Percentiles rank a stretch among this genome's conserved stretches.
These are phyloP conservation scores for Gonapodya sp. DNA, from an alignment of 192 early-diverging fungal genomes.

Conservation along the genomic window DNA sequence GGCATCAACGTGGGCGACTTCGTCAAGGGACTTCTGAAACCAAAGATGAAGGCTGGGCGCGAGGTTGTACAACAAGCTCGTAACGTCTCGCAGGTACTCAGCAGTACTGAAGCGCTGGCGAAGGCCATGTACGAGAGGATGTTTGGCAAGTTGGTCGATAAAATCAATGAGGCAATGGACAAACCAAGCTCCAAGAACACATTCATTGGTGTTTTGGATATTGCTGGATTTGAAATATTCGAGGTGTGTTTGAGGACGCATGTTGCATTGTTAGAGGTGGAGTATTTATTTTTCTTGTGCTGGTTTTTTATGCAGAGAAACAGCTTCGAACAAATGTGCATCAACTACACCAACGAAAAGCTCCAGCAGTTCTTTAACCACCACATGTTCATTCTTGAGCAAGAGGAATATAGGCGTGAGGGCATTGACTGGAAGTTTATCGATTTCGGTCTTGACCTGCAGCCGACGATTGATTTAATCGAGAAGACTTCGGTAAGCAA, in stretches of 20 bases:
- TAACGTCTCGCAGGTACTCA: conserved; percentile 73
- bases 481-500: conserved; percentile 81
- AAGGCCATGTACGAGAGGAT: conserved; percentile 90
- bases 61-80: conserved; percentile 92
- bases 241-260: conserved; percentile 43
- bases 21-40: conserved; percentile 73
- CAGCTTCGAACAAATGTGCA: conserved; percentile 97
- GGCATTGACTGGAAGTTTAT: conserved; percentile 98
- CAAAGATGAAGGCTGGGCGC: conserved; percentile 86
- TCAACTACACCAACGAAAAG: conserved; percentile 99
- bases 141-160: conserved; percentile 82
- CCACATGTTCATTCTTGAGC: conserved; percentile 97
- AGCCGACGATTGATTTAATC: conserved; percentile 96
- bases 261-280: neutral
- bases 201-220: conserved; percentile 97
- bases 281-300: no score
- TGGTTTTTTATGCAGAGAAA: conserved; percentile 49
- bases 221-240: conserved; percentile 99
- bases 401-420: conserved; percentile 94
- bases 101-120: conserved; percentile 83
- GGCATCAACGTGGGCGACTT: conserved; percentile 84
- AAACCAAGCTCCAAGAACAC: conserved; percentile 56
- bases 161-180: conserved; percentile 69
- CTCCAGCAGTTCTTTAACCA: conserved; percentile 99
- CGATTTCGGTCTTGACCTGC: conserved; percentile 94